These are phyloP conservation scores for Wickerhamiella musiphila DNA, from an alignment of 805 yeast species.

Conservation along the genomic window DNA sequence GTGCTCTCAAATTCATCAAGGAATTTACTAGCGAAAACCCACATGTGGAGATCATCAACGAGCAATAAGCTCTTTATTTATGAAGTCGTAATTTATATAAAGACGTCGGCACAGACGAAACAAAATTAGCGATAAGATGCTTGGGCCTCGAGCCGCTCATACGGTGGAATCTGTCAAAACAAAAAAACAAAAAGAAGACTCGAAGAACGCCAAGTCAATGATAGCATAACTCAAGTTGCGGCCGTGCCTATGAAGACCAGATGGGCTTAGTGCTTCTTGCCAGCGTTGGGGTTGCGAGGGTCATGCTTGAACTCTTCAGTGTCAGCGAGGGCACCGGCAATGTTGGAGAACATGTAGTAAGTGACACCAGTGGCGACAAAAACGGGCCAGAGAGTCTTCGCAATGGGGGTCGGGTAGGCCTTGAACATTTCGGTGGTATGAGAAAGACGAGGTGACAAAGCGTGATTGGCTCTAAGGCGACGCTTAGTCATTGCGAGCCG, in stretches of 20 bases:
- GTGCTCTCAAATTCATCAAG: slow-evolving; percentile 11
- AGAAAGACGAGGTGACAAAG: slow-evolving; percentile 3
- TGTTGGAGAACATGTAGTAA: slow-evolving; percentile 53
- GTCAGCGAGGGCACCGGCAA: slow-evolving; percentile 49
- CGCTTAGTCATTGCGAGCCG: too few relatives aligned
- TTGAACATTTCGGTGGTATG: slow-evolving; percentile 15
- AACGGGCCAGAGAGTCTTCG: slow-evolving; percentile 77
- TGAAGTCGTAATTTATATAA: too few relatives aligned
- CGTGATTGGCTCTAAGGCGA: slow-evolving; percentile 1
- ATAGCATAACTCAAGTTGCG: too few relatives aligned
- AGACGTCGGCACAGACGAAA: too few relatives aligned
- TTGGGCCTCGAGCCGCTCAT: too few relatives aligned
- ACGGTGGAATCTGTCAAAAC: too few relatives aligned
- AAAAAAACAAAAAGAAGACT: too few relatives aligned
- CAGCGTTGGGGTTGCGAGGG: slow-evolving; percentile 78
- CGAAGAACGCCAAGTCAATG: too few relatives aligned
- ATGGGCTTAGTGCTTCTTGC: slow-evolving; percentile 26
- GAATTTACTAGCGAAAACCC: slow-evolving; percentile 8
- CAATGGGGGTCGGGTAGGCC: slow-evolving; percentile 34
- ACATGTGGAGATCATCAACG: slow-evolving; percentile 6
- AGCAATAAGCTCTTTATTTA: slow-evolving; percentile 1
- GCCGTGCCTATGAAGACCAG: not conserved
- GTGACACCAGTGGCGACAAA: slow-evolving; percentile 65
- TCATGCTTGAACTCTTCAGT: slow-evolving; percentile 70
- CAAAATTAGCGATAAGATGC: too few relatives aligned